Percentiles rank a stretch among this genome's conserved stretches.
These are phyloP conservation scores for Lipomyces anomalus DNA, from an alignment of 805 yeast species.

Conservation along the genomic window DNA sequence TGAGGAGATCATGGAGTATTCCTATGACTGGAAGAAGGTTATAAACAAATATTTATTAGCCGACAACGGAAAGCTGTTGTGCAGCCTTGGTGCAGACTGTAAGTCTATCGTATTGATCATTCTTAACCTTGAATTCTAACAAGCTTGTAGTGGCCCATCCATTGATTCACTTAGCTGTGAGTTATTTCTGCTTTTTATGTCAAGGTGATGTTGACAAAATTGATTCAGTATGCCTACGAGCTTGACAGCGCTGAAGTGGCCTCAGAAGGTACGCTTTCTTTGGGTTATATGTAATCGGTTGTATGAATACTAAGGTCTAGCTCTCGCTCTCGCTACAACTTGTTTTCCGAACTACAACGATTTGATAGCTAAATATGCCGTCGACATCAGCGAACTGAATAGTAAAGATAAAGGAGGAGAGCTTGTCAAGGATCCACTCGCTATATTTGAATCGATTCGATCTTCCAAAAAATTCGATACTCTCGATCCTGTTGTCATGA, in stretches of 20 bases:
- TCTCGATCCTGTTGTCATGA: slow-evolving; percentile 6
- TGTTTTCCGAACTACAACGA: slow-evolving; percentile 2
- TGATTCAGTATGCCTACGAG: slow-evolving; percentile 31
- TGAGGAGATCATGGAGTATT: slow-evolving; percentile 30
- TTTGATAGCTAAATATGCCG: slow-evolving; percentile 6
- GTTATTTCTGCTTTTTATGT: neutral
- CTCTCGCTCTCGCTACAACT: slow-evolving; percentile 9
- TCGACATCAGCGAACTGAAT: slow-evolving; percentile 3
- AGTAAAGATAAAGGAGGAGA: slow-evolving; percentile 2
- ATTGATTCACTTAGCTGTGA: slow-evolving; percentile 32
- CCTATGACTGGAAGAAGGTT: slow-evolving; percentile 33
- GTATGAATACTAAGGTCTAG: too few relatives aligned
- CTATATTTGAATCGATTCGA: slow-evolving; percentile 22
- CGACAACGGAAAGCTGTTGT: slow-evolving; percentile 18
- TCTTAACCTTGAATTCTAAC: slow-evolving; percentile 10
- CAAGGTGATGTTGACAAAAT: neutral
- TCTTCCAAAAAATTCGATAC: slow-evolving; percentile 21
- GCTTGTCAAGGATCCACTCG: slow-evolving; percentile 20
- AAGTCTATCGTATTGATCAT: slow-evolving; percentile 8
- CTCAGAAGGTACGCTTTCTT: slow-evolving; percentile 31
- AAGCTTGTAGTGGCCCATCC: slow-evolving; percentile 31
- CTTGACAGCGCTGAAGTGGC: slow-evolving; percentile 34
- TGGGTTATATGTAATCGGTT: too few relatives aligned
- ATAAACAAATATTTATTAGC: slow-evolving; percentile 26
- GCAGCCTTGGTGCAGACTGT: slow-evolving; percentile 21